A percentile compares a stretch with the other conserved stretches of the same genome.
Conservation (phyloP, 108 stramenopile genomes). For the Craspedostauros australis region DNA sequence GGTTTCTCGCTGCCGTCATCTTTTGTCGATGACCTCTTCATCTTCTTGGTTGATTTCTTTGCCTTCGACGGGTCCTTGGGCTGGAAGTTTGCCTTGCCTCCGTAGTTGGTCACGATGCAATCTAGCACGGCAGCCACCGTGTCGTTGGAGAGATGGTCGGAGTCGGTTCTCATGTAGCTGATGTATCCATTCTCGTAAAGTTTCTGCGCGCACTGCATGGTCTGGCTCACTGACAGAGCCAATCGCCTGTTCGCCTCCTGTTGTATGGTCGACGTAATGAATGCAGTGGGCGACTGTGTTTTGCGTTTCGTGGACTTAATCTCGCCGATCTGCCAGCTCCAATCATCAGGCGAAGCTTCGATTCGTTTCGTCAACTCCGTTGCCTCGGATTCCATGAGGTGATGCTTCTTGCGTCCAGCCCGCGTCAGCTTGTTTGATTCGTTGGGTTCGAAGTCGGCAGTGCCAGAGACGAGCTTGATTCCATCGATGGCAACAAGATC, state of each 20-base stretch:
- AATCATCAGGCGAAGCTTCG: neutral
- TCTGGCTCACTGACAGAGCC: constrained; percentile 45
- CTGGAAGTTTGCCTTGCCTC: constrained; percentile 20
- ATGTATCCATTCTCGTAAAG: constrained; percentile 77
- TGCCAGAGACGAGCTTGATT: constrained; percentile 32
- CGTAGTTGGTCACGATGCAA: constrained; percentile 28
- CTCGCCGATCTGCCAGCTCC: constrained; percentile 24
- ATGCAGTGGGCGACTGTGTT: constrained; percentile 49
- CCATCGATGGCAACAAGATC: constrained; percentile 41
- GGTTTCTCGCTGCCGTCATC: constrained; percentile 17
- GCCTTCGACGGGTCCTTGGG: neutral
- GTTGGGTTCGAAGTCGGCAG: constrained; percentile 46
- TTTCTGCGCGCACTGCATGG: constrained; percentile 70
- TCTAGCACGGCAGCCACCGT: constrained; percentile 22
- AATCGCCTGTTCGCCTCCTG: constrained; percentile 57
- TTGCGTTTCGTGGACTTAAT: constrained; percentile 22
- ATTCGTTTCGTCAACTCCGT: constrained; percentile 8
- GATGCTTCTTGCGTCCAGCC: constrained; percentile 17
- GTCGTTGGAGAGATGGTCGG: constrained; percentile 51
- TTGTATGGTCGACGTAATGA: constrained; percentile 79
- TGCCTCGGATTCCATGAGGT: constrained; percentile 22
- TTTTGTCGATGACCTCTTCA: too few species aligned
- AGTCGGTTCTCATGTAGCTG: constrained; percentile 85
- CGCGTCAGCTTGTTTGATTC: constrained; percentile 9
- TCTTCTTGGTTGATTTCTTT: constrained; percentile 1